Evolutionary conservation across 1,284 basidiomycete genomes (phyloP), one percentile per base, ranked within the genome.

Genomic region (Veloboletus limbatus): DNA sequence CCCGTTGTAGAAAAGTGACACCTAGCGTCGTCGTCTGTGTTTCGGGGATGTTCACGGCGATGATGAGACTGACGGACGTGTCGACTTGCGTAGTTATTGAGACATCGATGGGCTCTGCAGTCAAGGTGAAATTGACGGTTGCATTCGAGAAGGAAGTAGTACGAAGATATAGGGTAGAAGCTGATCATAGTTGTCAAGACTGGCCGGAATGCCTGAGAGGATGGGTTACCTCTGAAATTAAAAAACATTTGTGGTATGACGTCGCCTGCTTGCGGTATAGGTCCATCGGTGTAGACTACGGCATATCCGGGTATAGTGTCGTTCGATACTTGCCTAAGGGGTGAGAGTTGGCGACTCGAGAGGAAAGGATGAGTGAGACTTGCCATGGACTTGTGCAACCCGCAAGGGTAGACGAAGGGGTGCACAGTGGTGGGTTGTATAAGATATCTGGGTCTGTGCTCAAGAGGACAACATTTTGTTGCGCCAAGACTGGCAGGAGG

Each of bases 221-320:
- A 36, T 2, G 28, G 34, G 32, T 39, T 54, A 77, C 79, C 78
- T 67, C 66, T 69, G 60, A 79, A 77, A 34, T 62, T 67, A 41
- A 81, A 58, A 54, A 79, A 81, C 64, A 80, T 65, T 48, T 81
- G 78, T 2, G 78, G 79, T 48, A 77, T 60, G 30, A 77, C 67
- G 46, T 69, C 60, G 21, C 59, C 67, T 11, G 69, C 62, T 37
- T 58, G 61, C 35, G 58, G 48, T 51, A 58, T 59, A 3, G 70
- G 67, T 13, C 73, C 69, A 40, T 54, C 54, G 16, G 77, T 74
- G 21, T 70, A 69, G 16, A 75, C 65, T 18, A 68, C 47, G 11
- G 55, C 48, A 13, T 51, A 49, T 60, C 68, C 72, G 41, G 48
- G 42, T 48, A 35, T 22, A 27, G 41, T 48, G 44, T 54, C 31